phyloP scores from a whole-genome alignment of 129 eudicot genomes.

The Saussurea involucrata region DNA sequence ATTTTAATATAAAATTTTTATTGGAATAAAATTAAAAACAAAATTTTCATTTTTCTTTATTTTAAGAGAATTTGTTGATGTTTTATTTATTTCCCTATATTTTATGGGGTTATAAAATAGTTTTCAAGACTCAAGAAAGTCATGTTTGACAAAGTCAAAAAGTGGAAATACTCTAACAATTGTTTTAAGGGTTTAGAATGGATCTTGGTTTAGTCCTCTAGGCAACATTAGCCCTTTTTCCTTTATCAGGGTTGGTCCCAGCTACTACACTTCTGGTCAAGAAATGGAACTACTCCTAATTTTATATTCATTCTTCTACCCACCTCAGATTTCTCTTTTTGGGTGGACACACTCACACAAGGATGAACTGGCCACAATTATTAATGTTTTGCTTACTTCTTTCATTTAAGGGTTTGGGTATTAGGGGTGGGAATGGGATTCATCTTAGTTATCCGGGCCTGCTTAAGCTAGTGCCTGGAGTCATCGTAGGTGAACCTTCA shows the following conservation, averaged over 20 bases:
- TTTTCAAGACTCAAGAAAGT: conserved; percentile 25
- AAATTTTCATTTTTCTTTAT: no score
- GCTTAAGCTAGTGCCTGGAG: not conserved
- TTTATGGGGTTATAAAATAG: not conserved
- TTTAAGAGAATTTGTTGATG: no score
- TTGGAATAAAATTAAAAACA: no score
- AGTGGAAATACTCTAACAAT: conserved; percentile 7
- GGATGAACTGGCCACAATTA: conserved; percentile 1
- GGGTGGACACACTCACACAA: conserved; percentile 20
- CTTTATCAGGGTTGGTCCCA: conserved; percentile 28
- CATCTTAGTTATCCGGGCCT: not conserved
- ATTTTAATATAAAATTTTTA: no score
- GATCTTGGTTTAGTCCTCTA: conserved; percentile 9
- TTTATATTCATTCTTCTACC: conserved; percentile 4
- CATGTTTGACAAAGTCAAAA: conserved; percentile 35
- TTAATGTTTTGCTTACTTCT: not conserved
- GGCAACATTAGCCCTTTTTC: conserved; percentile 26
- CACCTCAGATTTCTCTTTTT: not conserved
- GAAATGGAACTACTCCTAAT: conserved; percentile 19
- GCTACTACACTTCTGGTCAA: conserved; percentile 14
- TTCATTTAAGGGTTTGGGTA: not conserved
- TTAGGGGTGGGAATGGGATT: no score
- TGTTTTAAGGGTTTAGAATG: conserved; percentile 19
- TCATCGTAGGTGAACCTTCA: not conserved
- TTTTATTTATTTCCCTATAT: no score